Percentiles rank a stretch among this genome's conserved stretches.
Evolutionary conservation across 2,329 filamentous ascomycete genomes (phyloP).

Genomic region (Metarhizium robertsii): DNA sequence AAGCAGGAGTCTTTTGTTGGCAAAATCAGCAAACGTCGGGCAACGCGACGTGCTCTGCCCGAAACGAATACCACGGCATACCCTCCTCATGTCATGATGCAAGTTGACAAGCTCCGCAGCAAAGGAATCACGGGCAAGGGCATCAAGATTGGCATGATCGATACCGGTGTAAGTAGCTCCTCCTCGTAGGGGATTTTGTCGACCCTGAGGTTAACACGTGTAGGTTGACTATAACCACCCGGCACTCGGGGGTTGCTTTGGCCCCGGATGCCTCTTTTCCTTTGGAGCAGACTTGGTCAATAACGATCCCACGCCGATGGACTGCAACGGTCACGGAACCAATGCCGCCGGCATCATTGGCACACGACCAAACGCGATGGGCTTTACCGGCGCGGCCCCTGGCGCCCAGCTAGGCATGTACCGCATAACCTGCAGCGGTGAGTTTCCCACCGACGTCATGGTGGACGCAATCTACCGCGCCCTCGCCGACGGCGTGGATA

Average conservation of each 20-base stretch:
- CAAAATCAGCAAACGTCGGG: too few species aligned
- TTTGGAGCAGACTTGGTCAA: slow-evolving; percentile 46
- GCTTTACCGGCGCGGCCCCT: too few species aligned
- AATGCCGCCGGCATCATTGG: too few species aligned
- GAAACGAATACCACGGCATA: too few species aligned
- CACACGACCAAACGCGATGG: too few species aligned
- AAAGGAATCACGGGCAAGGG: slow-evolving; percentile 40
- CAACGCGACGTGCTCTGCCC: too few species aligned
- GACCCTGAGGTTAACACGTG: too few species aligned
- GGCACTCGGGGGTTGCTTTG: slow-evolving; percentile 52
- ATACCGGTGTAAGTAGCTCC: slow-evolving; percentile 21
- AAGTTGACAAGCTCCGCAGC: slow-evolving; percentile 42
- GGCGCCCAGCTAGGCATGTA: too few species aligned
- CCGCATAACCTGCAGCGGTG: too few species aligned
- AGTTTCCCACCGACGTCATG: slow-evolving; percentile 35
- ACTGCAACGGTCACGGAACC: too few species aligned
- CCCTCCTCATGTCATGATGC: slow-evolving; percentile 41
- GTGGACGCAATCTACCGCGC: slow-evolving; percentile 47
- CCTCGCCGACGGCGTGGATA: slow-evolving; percentile 43
- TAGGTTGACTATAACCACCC: slow-evolving; percentile 50
- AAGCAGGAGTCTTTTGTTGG: too few species aligned
- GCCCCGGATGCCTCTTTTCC: slow-evolving; percentile 43
- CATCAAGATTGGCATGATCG: slow-evolving; percentile 43
- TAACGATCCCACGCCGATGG: slow-evolving; percentile 36
- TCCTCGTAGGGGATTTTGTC: too few species aligned